phyloP scores from a whole-genome alignment of 225 moss, liverwort and hornwort species.

The Pseudisothecium myosuroides region DNA sequence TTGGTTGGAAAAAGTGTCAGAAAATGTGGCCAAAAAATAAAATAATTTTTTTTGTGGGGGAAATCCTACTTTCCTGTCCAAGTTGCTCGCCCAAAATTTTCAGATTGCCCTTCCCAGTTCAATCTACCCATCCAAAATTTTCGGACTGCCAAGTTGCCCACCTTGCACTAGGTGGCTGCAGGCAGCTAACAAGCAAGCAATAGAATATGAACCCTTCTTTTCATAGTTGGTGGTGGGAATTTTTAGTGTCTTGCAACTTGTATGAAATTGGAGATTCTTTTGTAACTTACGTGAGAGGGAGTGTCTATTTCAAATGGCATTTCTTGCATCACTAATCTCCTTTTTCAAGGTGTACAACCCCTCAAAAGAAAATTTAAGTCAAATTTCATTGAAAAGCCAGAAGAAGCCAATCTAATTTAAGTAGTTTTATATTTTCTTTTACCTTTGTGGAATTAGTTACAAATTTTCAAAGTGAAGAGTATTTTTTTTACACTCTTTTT shows the following conservation, averaged over 20 bases:
- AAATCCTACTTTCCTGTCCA: fast-evolving
- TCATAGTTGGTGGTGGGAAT: background rate
- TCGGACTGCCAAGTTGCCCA: fast-evolving
- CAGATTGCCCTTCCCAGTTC: fast-evolving
- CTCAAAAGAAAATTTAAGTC: background rate
- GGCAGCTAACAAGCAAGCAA: background rate
- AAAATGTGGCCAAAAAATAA: background rate
- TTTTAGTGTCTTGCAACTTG: background rate
- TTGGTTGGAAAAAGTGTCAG: background rate
- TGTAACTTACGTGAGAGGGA: background rate
- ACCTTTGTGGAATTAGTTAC: background rate
- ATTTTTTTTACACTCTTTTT: background rate
- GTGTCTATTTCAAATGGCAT: background rate
- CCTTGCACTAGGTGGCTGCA: fast-evolving
- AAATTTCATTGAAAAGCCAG: background rate
- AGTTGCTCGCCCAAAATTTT: fast-evolving
- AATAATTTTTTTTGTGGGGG: no score
- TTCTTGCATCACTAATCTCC: fast-evolving
- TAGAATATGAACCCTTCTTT: background rate
- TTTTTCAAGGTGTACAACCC: background rate
- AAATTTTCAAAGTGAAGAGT: no score
- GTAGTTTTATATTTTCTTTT: background rate
- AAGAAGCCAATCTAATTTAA: background rate
- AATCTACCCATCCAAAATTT: fast-evolving
- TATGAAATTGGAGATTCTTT: background rate